Evolutionary conservation across 23 red algal genomes (phyloP), one percentile per base, ranked within the genome.

Genomic region (Gracilaria caudata): DNA sequence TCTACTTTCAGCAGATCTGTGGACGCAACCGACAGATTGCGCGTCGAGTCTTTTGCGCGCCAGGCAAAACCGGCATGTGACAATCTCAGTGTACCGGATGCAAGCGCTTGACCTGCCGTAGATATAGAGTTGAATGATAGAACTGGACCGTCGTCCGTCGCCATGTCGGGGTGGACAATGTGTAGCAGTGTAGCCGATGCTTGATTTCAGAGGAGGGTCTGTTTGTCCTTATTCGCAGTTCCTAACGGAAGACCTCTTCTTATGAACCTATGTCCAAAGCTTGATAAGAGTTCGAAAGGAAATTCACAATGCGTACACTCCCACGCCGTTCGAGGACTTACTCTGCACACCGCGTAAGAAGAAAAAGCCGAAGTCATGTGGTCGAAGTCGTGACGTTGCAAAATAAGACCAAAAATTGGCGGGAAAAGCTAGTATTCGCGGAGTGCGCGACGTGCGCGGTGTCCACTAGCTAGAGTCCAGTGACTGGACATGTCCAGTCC

Each of bases 21-120:
- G 3, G 77, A 57, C 5, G 72, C 68, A 0, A 94, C 85, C 46
- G 68, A 30, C 4, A 94, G 32, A 83, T 54, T 86, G 0, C 90
- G 86, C 29, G 66, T 73, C 21, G 84, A 51, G 33, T 93, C 95
- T 36, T 73, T 96, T 71, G 92, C 92, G 29, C 87, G 71, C 94
- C 94, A 96, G 17, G 88, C 81, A 80, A 96, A 86, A 12, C 94
- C 94, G 13, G 46, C 40, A 14, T 24, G 36, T 7, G 74, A 68
- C 12, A 96, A 36, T 38, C 65, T 77, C 56, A 96, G 64, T 36
- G 86, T 71, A 20, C 94, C 94, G 10, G 51, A 73, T 28, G 78
- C 94, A 51, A 68, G 33, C 25, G 59, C 84, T 60, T 90, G 94
- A 34, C 87, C 94, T n/a, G 85, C 88, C 29, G 90, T 40, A 57